Evolutionary conservation across 1,139 yeast species (phyloP).

Genomic region (Scheffersomyces cryptocercus): DNA sequence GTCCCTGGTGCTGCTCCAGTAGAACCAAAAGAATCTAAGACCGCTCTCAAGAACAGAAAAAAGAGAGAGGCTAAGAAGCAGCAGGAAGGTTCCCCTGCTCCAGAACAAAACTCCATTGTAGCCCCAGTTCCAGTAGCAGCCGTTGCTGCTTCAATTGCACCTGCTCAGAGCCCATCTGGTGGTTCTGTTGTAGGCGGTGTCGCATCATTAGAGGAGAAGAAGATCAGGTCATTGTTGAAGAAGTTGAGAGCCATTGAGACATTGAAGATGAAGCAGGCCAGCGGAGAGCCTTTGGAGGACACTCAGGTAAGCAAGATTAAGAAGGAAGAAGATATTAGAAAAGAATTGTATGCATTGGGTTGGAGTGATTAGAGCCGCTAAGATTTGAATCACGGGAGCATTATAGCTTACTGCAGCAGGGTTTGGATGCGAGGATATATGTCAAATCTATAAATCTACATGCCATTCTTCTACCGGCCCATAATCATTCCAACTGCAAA

Average conservation of each 20-base stretch:
- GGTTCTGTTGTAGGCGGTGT: conserved; percentile 60
- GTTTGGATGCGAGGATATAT: too few relatives aligned
- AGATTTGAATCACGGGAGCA: neutral
- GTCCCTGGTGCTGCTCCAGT: conserved; percentile 51
- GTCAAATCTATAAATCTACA: too few relatives aligned
- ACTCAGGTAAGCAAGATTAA: conserved; percentile 89
- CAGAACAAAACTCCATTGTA: conserved; percentile 14
- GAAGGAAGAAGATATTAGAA: conserved; percentile 78
- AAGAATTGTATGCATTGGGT: conserved; percentile 72
- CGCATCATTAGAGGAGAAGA: conserved; percentile 80
- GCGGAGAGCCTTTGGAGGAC: conserved; percentile 85
- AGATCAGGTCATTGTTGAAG: conserved; percentile 84
- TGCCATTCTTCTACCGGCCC: too few relatives aligned
- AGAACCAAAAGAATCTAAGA: conserved; percentile 49
- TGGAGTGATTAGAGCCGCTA: conserved; percentile 43
- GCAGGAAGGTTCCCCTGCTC: conserved; percentile 11
- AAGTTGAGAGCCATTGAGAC: conserved; percentile 92
- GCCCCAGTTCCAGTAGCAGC: conserved; percentile 22
- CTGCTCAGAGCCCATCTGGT: conserved; percentile 15
- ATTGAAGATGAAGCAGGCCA: conserved; percentile 80
- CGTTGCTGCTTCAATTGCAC: conserved; percentile 16
- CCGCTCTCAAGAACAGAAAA: conserved; percentile 75
- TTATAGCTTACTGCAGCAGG: too few relatives aligned
- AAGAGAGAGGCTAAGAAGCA: conserved; percentile 70
- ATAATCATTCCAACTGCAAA: too few relatives aligned